Evolutionary conservation across 2,329 filamentous ascomycete genomes (phyloP).

Genomic region (Didymellaceae sp.): DNA sequence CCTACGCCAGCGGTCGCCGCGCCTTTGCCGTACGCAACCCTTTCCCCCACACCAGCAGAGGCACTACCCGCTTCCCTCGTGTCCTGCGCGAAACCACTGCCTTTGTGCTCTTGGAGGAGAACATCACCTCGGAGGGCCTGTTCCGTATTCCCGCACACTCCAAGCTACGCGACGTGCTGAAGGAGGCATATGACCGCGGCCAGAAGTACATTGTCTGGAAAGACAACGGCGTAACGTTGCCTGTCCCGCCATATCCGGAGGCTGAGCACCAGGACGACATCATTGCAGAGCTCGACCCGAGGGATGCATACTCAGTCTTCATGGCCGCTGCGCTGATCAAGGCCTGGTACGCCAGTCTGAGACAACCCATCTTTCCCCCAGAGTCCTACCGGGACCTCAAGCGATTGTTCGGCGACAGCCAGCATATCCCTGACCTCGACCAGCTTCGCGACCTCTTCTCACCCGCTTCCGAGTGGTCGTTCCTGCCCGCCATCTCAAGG

Average conservation of each 20-base stretch:
- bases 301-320: slow-evolving; percentile 61
- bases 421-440: slow-evolving; percentile 50
- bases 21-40: slow-evolving; percentile 57
- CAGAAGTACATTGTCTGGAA: slow-evolving; percentile 63
- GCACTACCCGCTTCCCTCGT: slow-evolving; percentile 57
- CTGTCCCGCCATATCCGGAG: slow-evolving; percentile 41
- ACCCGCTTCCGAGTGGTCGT: slow-evolving; percentile 54
- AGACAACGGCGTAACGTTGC: slow-evolving; percentile 48
- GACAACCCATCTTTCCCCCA: slow-evolving; percentile 59
- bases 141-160: slow-evolving; percentile 62
- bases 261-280: slow-evolving; percentile 50
- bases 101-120: slow-evolving; percentile 58
- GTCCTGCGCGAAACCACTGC: slow-evolving; percentile 60
- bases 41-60: slow-evolving; percentile 54
- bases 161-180: slow-evolving; percentile 57
- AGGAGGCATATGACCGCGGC: slow-evolving; percentile 62
- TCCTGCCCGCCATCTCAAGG: slow-evolving; percentile 54
- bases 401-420: slow-evolving; percentile 50
- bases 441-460: slow-evolving; percentile 55
- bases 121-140: slow-evolving; percentile 59
- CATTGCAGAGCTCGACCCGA: slow-evolving; percentile 54
- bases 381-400: slow-evolving; percentile 57
- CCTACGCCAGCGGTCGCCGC: slow-evolving; percentile 54
- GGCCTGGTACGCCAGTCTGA: slow-evolving; percentile 61
- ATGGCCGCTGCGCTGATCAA: slow-evolving; percentile 62